A percentile compares a stretch with the other conserved stretches of the same genome.
phyloP scores from a whole-genome alignment of 768 basidiomycete species.

The Xerocomus potaroensis region DNA sequence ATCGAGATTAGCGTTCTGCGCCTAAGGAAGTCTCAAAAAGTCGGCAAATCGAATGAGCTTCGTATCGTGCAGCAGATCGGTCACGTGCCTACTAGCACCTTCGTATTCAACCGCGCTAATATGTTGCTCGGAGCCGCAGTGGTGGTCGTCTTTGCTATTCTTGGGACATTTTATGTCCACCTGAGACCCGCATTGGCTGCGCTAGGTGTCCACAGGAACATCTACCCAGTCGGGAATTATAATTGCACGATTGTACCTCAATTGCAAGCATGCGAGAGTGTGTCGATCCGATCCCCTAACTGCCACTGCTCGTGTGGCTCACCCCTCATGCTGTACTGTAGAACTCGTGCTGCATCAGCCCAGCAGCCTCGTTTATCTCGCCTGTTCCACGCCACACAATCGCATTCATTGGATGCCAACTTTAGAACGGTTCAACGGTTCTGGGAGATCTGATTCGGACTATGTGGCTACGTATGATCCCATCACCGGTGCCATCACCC shows the following conservation, averaged over 20 bases:
- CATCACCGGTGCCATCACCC: conserved; percentile 39
- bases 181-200: conserved; percentile 41
- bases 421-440: conserved; percentile 28
- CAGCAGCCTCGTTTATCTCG: conserved; percentile 55
- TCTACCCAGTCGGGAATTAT: conserved; percentile 44
- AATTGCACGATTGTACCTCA: conserved; percentile 48
- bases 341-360: conserved; percentile 58
- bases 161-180: conserved; percentile 46
- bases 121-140: conserved; percentile 6
- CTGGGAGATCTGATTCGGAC: conserved; percentile 42
- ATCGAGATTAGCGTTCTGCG: too few relatives aligned
- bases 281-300: conserved; percentile 8
- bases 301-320: neutral
- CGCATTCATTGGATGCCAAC: conserved; percentile 53
- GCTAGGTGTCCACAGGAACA: conserved; percentile 42
- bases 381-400: conserved; percentile 51
- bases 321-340: conserved; percentile 31
- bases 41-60: too few relatives aligned
- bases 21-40: too few relatives aligned
- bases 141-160: too few relatives aligned
- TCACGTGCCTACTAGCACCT: neutral
- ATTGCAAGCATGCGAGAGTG: conserved; percentile 69
- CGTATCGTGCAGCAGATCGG: too few relatives aligned
- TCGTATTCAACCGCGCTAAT: neutral
- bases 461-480: conserved; percentile 61